Evolutionary conservation across 257 asterid genomes (phyloP).

Genomic region (Solanum chmielewskii): DNA sequence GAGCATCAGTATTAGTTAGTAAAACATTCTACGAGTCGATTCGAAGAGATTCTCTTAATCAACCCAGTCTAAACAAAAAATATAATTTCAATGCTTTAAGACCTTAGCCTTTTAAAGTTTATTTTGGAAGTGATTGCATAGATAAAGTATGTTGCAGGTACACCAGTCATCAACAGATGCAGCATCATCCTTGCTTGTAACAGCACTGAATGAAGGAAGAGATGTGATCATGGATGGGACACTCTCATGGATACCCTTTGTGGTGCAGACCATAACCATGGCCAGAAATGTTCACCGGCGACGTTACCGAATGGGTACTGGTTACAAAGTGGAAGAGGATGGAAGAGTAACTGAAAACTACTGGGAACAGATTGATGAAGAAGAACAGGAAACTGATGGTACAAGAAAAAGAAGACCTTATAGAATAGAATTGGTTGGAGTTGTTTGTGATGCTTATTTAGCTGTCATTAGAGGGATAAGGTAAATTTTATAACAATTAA

Average conservation of each 20-base stretch:
- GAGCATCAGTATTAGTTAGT: background rate
- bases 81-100: background rate
- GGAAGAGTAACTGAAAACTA: slow-evolving; percentile 6
- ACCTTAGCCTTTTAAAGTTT: background rate
- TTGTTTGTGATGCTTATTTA: slow-evolving; percentile 15
- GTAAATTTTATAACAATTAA: background rate
- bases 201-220: slow-evolving; percentile 89
- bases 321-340: slow-evolving; percentile 7
- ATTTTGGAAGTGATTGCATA: background rate
- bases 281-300: slow-evolving; percentile 16
- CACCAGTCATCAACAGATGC: slow-evolving; percentile 96
- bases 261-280: slow-evolving; percentile 28
- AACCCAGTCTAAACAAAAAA: background rate
- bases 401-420: slow-evolving; percentile 5
- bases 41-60: background rate
- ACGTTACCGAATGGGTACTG: slow-evolving; percentile 11
- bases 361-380: slow-evolving; percentile 8
- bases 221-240: slow-evolving; percentile 99
- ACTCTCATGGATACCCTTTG: slow-evolving; percentile 91
- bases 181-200: slow-evolving; percentile 83
- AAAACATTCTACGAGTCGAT: background rate
- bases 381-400: slow-evolving; percentile 10
- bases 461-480: slow-evolving; percentile 17
- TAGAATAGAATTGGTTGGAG: slow-evolving; percentile 13
- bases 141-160: slow-evolving; percentile 31